Evolutionary conservation across 1,139 yeast genomes (phyloP).

Genomic region (Tardiomyces depauwii): DNA sequence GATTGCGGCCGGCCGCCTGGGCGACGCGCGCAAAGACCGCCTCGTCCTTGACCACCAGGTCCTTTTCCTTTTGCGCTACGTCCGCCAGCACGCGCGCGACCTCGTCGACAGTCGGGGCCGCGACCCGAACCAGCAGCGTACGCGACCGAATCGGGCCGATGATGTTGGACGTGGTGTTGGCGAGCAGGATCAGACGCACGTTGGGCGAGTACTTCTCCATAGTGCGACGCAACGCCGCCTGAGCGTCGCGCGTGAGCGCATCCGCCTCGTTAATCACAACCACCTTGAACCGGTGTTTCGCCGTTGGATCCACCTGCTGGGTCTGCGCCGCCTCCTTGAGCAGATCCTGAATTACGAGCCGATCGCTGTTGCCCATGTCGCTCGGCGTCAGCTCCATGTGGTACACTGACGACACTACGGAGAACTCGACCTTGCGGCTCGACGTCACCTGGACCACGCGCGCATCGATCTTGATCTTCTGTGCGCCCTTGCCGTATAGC

Average conservation of each 20-base stretch:
- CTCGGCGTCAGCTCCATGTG: constrained; percentile 95
- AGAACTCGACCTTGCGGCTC: constrained; percentile 74
- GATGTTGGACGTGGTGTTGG: constrained; percentile 83
- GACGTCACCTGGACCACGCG: constrained; percentile 62
- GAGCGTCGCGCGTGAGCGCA: constrained; percentile 86
- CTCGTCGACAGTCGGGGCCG: constrained; percentile 63
- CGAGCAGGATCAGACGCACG: constrained; percentile 70
- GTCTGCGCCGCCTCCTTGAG: constrained; percentile 91
- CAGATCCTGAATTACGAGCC: constrained; percentile 88
- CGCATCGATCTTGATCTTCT: constrained; percentile 79
- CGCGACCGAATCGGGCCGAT: constrained; percentile 93
- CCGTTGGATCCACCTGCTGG: constrained; percentile 75
- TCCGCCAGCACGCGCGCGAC: constrained; percentile 40
- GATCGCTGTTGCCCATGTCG: constrained; percentile 91
- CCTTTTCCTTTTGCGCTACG: constrained; percentile 48
- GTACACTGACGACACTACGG: constrained; percentile 78
- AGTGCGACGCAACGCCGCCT: constrained; percentile 92
- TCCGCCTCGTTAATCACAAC: constrained; percentile 95
- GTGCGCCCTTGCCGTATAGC: constrained; percentile 74
- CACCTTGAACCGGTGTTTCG: constrained; percentile 73
- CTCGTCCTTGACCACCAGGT: constrained; percentile 33
- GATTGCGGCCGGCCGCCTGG: constrained; percentile 48
- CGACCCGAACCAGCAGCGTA: constrained; percentile 72
- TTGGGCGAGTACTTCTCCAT: constrained; percentile 95
- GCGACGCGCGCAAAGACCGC: constrained; percentile 44